phyloP scores from a whole-genome alignment of 2,329 filamentous ascomycete genomes.

The Whalleya microplaca region DNA sequence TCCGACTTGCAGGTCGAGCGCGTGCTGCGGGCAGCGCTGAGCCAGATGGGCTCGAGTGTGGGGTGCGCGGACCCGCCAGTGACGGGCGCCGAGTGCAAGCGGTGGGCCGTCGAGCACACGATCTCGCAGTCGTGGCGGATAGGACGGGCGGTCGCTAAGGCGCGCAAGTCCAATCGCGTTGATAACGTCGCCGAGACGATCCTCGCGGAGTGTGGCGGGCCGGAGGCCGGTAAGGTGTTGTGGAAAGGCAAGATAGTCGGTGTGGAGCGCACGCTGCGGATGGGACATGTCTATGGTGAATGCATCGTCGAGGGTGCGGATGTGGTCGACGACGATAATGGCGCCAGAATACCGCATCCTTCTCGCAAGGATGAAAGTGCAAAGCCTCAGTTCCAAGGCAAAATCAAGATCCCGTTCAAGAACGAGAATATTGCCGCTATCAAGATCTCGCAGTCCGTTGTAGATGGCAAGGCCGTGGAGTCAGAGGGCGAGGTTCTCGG shows the following conservation, averaged over 20 bases:
- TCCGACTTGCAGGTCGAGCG: constrained; percentile 53
- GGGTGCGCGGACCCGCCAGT: constrained; percentile 54
- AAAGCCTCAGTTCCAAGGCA: constrained; percentile 43
- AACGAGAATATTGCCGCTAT: constrained; percentile 73
- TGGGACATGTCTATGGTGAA: constrained; percentile 63
- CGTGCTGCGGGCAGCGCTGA: constrained; percentile 54
- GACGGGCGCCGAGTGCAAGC: constrained; percentile 51
- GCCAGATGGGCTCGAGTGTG: constrained; percentile 58
- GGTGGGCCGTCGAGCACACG: constrained; percentile 57
- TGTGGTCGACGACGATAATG: constrained; percentile 36
- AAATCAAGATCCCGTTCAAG: constrained; percentile 70
- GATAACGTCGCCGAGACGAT: constrained; percentile 61
- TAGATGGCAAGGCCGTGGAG: constrained; percentile 42
- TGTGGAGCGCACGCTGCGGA: constrained; percentile 59
- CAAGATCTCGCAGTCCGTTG: constrained; percentile 27
- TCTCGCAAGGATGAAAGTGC: constrained; percentile 10
- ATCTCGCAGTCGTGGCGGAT: constrained; percentile 61
- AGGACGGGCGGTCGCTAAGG: constrained; percentile 60
- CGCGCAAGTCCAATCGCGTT: constrained; percentile 52
- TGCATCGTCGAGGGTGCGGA: constrained; percentile 58
- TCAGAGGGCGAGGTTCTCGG: constrained; percentile 46
- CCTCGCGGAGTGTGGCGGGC: constrained; percentile 60
- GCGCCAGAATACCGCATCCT: background rate
- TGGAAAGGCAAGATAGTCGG: constrained; percentile 67
- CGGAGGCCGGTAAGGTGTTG: constrained; percentile 56